phyloP scores from a whole-genome alignment of 1,139 yeast species.

The Nakaseomyces bracarensis region DNA sequence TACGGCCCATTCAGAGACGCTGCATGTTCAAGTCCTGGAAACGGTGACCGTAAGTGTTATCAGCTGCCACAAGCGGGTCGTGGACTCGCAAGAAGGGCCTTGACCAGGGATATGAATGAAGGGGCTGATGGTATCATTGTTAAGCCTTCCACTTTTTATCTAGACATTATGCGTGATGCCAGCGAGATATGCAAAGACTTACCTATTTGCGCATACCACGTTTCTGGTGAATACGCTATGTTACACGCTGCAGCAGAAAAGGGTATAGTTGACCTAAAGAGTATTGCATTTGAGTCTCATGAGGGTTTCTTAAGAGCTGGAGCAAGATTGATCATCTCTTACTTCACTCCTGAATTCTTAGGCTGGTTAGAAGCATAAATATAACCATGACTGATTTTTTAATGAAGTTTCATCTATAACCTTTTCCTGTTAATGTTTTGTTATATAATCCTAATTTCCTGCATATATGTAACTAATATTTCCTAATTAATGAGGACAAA shows the following conservation, averaged over 20 bases:
- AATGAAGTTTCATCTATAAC: not conserved
- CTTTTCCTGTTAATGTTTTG: not conserved
- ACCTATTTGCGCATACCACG: conserved; percentile 94
- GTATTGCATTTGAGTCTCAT: conserved; percentile 87
- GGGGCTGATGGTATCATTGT: conserved; percentile 95
- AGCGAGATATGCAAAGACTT: conserved; percentile 70
- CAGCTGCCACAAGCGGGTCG: conserved; percentile 91
- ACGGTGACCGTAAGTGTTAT: conserved; percentile 87
- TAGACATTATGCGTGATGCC: conserved; percentile 86
- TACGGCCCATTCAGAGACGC: conserved; percentile 99
- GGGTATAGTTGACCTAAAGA: conserved; percentile 80
- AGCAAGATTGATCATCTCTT: conserved; percentile 81
- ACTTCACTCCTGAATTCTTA: conserved; percentile 91
- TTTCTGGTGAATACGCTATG: conserved; percentile 97
- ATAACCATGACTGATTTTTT: too few relatives aligned
- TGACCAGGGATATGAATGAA: conserved; percentile 74
- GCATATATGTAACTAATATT: not conserved
- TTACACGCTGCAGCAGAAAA: conserved; percentile 97
- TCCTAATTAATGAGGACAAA: too few relatives aligned
- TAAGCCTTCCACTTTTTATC: conserved; percentile 94
- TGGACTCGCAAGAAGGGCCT: conserved; percentile 90
- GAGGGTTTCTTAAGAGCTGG: conserved; percentile 94
- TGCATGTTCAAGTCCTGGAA: conserved; percentile 83
- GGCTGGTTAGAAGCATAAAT: conserved; percentile 61
- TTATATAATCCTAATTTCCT: not conserved